Percentiles rank a stretch among this genome's conserved stretches.
phyloP scores from a whole-genome alignment of 2,329 filamentous ascomycete genomes.

The Paecilomyces dactylethromorphus region DNA sequence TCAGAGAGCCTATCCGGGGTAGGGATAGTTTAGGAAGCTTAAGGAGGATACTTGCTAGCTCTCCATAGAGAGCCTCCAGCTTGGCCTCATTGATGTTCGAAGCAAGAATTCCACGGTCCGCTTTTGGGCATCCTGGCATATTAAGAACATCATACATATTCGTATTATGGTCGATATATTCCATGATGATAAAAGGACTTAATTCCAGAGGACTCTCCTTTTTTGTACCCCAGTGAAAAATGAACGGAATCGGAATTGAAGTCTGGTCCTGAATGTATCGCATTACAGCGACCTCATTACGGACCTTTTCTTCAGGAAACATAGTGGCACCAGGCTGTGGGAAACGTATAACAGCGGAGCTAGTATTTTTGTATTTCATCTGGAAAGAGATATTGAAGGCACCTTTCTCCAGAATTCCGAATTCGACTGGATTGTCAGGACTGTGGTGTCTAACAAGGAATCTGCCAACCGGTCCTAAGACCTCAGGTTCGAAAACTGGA shows the following conservation, averaged over 20 bases:
- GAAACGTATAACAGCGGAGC: constrained; percentile 13
- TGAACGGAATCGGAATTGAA: constrained; percentile 10
- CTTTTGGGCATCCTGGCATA: constrained; percentile 10
- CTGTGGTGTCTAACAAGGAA: too few relatives aligned
- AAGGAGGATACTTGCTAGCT: constrained; percentile 31
- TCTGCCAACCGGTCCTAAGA: constrained; percentile 5
- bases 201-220: constrained; percentile 8
- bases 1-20: constrained; percentile 1
- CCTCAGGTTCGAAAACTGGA: constrained; percentile 9
- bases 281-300: constrained; percentile 17
- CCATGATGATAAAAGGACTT: constrained; percentile 22
- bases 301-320: constrained; percentile 27
- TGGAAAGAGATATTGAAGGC: constrained; percentile 13
- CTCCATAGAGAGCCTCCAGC: constrained; percentile 26
- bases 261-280: constrained; percentile 11
- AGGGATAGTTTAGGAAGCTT: constrained; percentile 26
- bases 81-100: constrained; percentile 23
- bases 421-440: too few relatives aligned
- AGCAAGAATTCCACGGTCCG: constrained; percentile 23
- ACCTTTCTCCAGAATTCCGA: neutral
- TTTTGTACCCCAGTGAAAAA: constrained; percentile 5
- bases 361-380: constrained; percentile 14
- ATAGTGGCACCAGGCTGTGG: constrained; percentile 11
- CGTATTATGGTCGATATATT: constrained; percentile 11
- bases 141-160: constrained; percentile 16